Evolutionary conservation across 331 rosid genomes (phyloP), one percentile per base, ranked within the genome.

Genomic region (Stylosanthes scabra): DNA sequence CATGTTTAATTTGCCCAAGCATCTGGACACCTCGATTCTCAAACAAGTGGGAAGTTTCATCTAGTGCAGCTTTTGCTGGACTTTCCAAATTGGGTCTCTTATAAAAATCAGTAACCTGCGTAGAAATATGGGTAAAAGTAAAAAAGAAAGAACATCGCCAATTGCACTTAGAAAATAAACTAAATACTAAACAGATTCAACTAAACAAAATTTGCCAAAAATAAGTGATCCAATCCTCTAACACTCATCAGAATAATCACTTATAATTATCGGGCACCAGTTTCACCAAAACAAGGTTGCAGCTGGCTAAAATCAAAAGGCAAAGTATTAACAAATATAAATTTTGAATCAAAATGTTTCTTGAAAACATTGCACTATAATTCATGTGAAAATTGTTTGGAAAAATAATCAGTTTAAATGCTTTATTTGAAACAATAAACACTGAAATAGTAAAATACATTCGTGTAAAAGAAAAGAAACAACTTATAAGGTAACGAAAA

Each of bases 1-100:
- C 99, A 44, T 92, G 87, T 77, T 73, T 92, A 82, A 95, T 90
- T 85, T 95, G 96, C 82, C 99, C 99, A 68, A 95, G 87, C 69
- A 95, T 81, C 80, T 92, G 99, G 57, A 92, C 87, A 13, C 97
- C 97, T 71, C 92, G 92, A 83, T 84, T 88, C 70, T 92, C 99
- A 71, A 88, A 90, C 81, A 92, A 77, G 83, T 90, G 90, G 75
- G 91, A 86, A 64, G 88, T 82, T 80, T 92, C 98, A 67, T 92
- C 99, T 29, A 83, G 81, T 25, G 82, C 86, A 76, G 89, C 90
- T 87, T 95, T 92, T 73, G 98, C 99, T 73, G 98, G 97, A 90
- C 98, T 88, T 70, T 90, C 99, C 68, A 83, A 83, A 80, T 78
- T 83, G 54, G 97, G 86, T 14, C 97, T 83, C 81, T 91, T 95